Base-by-base conservation (phyloP, 495 filamentous ascomycete genomes). In the Daldinia childiae region DNA sequence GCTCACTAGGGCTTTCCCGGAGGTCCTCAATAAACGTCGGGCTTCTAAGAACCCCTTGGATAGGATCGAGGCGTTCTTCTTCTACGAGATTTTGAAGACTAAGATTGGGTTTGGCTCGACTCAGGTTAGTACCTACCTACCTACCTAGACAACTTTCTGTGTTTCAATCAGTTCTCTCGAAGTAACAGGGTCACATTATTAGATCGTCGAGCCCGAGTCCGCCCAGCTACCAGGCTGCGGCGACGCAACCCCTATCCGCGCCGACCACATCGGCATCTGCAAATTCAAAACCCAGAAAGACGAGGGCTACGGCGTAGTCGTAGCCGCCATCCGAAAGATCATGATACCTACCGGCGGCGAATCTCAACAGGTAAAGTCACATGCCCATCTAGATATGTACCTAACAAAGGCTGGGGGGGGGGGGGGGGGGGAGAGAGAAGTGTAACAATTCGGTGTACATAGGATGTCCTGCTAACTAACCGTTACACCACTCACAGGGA, bases 181-280 rank as follows among this genome's bases (percentile, higher is more conserved):
- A 51, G 48, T 51, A 21, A 51, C 24, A 51, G 7, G 7, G 48
- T 6, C 48, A 15, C 17, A 11, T 15, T 51, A 7, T 2, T 41
- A 51, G 48, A 51, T 51, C 48, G 48, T 51, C 48, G 48, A 51
- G 17, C 17, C 17, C 48, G 48, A 51, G 11, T 21, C 48, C 24
- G 50, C 50, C 21, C 50, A 54, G 24, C 17, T 54, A 29, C 50
- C 50, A 51, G 48, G 48, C 19, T 51, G 48, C 7, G 48, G 48
- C 17, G 50, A 54, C 15, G 50, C 50, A 6, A 21, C 27, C 50
- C 50, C 50, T 54, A 30, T 54, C 24, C 9, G 27, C 26, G 50
- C 21, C 21, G 50, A 54, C 24, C 50, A 54, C 24, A 26, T 54
- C 27, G 27, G 27, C 27, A 29, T 54, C 50, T 54, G 50, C 15